Base-by-base conservation (phyloP, 768 basidiomycete genomes). In the Candolleomyces eurysporus region DNA sequence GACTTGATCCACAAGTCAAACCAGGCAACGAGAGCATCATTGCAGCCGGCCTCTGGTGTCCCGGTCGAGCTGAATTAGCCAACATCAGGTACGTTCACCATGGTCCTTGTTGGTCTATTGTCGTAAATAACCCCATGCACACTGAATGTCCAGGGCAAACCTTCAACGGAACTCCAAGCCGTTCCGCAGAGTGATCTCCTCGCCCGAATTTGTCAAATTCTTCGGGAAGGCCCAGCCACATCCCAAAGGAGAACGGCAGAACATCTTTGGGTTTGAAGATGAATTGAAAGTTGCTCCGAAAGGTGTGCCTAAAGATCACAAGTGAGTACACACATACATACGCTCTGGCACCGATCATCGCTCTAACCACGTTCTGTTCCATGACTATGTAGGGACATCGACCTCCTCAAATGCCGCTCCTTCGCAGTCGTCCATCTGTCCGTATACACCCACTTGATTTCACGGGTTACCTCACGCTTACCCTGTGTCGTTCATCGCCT, bases 261-360 rank as follows among this genome's bases (percentile, higher is more conserved):
- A 82, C 68, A 84, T 99, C 2, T 99, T 96, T 72, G 96, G 96
- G 0, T 71, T 73, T 59, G 93, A 96, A 2, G 95, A 94, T 66
- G 89, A 94, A 69, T 76, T 97, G 32, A 98, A 97, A 76, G 86
- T 85, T 0, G 92, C 94, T 5, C 96, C 96, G 0, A 98, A 97
- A 69, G 96, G 94, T 0, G 76, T 96, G 9, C 84, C 84, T 56
- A 98, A 94, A 74, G 82, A 81, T 32, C 94, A 98, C 70, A 79
- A 80, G 91, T 92, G 59, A 17, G 81, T 67, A 10, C 45, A 45
- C 45, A 56, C 50, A 22, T 31, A 56, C 42, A 16, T 40, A 42
- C 31, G 16, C 54, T 48, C 14, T 31, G 19, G 19, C 14, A 39
- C 30, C 52, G 26, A 42, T 42, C 58, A 21, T 53, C 9, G 30